A percentile compares a stretch with the other conserved stretches of the same genome.
These are phyloP conservation scores for Pichia nakasei DNA, from an alignment of 805 yeast species.

Conservation along the genomic window DNA sequence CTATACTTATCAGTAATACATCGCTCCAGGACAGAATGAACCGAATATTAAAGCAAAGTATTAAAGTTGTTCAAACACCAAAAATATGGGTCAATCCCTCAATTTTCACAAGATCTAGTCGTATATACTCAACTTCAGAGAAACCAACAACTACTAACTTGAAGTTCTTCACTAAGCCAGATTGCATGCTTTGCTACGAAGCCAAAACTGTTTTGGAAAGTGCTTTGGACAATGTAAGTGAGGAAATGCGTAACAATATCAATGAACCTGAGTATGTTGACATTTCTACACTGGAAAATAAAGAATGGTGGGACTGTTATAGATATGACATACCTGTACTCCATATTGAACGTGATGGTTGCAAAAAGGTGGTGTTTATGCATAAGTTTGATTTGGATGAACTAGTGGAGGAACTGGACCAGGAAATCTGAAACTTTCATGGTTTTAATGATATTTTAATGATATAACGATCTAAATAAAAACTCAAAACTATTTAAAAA, in stretches of 20 bases:
- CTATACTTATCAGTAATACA: too few species aligned
- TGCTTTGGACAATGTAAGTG: conserved; percentile 27
- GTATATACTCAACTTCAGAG: background rate
- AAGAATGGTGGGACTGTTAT: conserved; percentile 60
- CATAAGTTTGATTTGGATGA: conserved; percentile 54
- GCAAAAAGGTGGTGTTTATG: conserved; percentile 51
- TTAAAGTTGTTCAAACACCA: background rate
- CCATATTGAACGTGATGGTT: conserved; percentile 48
- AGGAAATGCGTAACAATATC: conserved; percentile 18
- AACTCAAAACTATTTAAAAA: background rate
- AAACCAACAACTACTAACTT: conserved; percentile 19
- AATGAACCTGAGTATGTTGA: conserved; percentile 39
- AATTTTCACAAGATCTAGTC: background rate
- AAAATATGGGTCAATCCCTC: too few species aligned
- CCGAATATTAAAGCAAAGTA: too few species aligned
- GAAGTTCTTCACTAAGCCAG: conserved; percentile 60
- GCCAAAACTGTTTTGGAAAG: conserved; percentile 45
- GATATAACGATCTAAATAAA: background rate
- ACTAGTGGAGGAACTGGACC: conserved; percentile 41
- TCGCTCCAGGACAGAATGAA: too few species aligned
- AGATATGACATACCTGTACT: conserved; percentile 73
- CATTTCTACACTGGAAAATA: conserved; percentile 50
- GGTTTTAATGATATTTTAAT: background rate
- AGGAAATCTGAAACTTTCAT: conserved; percentile 19
- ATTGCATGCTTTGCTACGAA: conserved; percentile 60